Evolutionary conservation across 768 basidiomycete genomes (phyloP), one percentile per base, ranked within the genome.

Genomic region (Trichaptum fuscoviolaceum): DNA sequence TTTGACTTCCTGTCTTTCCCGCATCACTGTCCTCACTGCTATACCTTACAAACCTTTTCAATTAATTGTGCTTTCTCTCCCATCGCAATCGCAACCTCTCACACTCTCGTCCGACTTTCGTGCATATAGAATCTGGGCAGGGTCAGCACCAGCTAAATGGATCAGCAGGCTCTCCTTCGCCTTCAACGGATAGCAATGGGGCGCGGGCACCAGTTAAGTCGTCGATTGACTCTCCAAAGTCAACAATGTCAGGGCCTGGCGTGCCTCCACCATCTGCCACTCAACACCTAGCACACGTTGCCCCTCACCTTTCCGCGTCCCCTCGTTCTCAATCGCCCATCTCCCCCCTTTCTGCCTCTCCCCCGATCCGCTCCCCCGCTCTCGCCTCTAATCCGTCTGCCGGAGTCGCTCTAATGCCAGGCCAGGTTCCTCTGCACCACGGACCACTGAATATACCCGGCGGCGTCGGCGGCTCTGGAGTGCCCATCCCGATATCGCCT

Each of bases 291-390:
- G 25, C 67, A 69, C 3, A 70, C 71, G 5, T 68, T 24, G 2
- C 75, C 42, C 25, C 59, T 24, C 25, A 34, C 23, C 25, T 61
- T 67, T 25, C 70, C 77, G 0, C 34, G 17, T 57, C 60, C 6
- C 17, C 65, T 62, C 30, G n/a, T 23, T 61, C 64, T 30, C 71
- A 68, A 57, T 73, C 76, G 17, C 75, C 77, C 35, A 65, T 76
- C 65, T 79, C 79, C 0, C 79, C 79, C 25, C 64, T 75, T 65
- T 58, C 73, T 67, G 76, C 78, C 0, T 79, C 78, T 3, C 73
- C 74, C 7, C 76, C 77, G 35, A 79, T 80, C 0, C 74, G 73
- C 61, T 72, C 77, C 66, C 70, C 72, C 58, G 63, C 71, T 57
- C 69, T 65, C 35, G 63, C 75, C 20, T 12, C 65, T 70, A 7